phyloP scores from a whole-genome alignment of 805 yeast species.

The Metschnikowia reukaufii region DNA sequence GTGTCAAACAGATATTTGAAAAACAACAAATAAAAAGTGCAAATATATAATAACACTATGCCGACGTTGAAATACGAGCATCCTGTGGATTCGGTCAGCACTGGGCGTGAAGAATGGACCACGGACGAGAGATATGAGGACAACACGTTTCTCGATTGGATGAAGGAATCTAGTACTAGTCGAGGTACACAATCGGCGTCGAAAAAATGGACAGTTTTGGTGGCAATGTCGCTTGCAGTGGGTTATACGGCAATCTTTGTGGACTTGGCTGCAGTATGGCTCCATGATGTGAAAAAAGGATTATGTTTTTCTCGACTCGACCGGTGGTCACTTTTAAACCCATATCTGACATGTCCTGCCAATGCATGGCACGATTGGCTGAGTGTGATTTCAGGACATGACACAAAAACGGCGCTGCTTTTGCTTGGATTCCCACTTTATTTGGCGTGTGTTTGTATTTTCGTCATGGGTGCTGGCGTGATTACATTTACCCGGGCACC shows the following conservation, averaged over 20 bases:
- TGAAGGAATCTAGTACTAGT: conserved; percentile 37
- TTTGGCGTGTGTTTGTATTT: conserved; percentile 26
- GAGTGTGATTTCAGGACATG: conserved; percentile 24
- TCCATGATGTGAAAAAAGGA: conserved; percentile 56
- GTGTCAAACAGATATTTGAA: too few relatives aligned
- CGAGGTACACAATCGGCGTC: conserved; percentile 20
- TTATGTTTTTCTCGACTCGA: conserved; percentile 42
- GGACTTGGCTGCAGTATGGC: conserved; percentile 49
- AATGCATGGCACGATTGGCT: conserved; percentile 44
- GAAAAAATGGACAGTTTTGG: conserved; percentile 49
- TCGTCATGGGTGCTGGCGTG: conserved; percentile 29
- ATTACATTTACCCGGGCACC: conserved; percentile 29
- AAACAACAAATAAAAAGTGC: background rate
- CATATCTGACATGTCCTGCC: conserved; percentile 44
- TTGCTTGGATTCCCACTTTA: conserved; percentile 40
- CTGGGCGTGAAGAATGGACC: conserved; percentile 11
- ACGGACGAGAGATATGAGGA: conserved; percentile 30
- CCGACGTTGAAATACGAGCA: conserved; percentile 11
- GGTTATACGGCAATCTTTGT: conserved; percentile 51
- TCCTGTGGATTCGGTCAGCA: conserved; percentile 5
- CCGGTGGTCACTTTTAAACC: conserved; percentile 42
- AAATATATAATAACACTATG: background rate
- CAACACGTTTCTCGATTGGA: conserved; percentile 54
- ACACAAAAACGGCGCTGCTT: conserved; percentile 18
- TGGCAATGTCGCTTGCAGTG: conserved; percentile 44